phyloP scores from a whole-genome alignment of 306 rosid species.

The Ormosia emarginata region DNA sequence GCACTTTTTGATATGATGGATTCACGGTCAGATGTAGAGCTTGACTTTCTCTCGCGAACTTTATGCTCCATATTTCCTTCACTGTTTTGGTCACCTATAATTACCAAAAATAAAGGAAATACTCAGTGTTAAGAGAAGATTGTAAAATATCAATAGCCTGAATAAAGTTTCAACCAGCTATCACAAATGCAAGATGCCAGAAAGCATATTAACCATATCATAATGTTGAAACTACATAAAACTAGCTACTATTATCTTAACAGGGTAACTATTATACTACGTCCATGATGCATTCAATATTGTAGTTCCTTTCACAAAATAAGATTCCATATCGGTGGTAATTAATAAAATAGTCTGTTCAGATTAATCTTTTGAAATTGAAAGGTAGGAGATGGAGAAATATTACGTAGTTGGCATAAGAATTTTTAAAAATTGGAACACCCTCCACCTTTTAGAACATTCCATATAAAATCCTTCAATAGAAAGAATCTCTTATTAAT shows the following conservation, averaged over 20 bases:
- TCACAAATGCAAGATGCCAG: background rate
- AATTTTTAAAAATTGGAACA: background rate
- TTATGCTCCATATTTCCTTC: slow-evolving; percentile 31
- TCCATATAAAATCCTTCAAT: background rate
- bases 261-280: background rate
- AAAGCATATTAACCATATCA: background rate
- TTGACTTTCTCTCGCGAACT: slow-evolving; percentile 42
- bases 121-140: background rate
- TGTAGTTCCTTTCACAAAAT: background rate
- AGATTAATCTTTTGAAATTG: background rate
- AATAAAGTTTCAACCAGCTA: background rate
- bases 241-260: background rate
- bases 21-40: slow-evolving; percentile 39
- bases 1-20: slow-evolving; percentile 23
- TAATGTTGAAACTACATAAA: background rate
- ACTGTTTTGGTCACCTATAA: slow-evolving; percentile 36
- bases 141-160: background rate
- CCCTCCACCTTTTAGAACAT: background rate
- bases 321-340: background rate
- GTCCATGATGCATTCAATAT: background rate
- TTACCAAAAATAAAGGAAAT: slow-evolving; percentile 12
- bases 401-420: background rate
- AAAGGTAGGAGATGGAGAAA: background rate
- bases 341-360: background rate
- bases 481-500: background rate